Conservation (phyloP, 1,284 basidiomycete genomes). For the Phlebopus sp. region DNA sequence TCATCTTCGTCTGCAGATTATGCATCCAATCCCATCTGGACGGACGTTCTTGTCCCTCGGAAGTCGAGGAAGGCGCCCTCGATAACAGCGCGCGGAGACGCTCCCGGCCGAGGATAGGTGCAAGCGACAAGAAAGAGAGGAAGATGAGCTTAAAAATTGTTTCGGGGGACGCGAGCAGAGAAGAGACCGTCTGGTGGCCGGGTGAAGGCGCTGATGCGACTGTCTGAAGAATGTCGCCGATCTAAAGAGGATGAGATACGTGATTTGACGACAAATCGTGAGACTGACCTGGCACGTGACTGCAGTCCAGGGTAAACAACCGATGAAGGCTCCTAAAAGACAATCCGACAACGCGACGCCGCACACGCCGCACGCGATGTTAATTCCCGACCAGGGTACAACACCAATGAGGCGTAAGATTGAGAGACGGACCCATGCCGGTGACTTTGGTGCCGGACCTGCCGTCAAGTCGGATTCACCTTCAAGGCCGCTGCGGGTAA, state of each 20-base stretch:
- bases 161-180: constrained; percentile 65
- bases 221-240: constrained; percentile 80
- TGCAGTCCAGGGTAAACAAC: constrained; percentile 76
- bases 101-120: constrained; percentile 71
- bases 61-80: constrained; percentile 24
- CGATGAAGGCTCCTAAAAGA: constrained; percentile 79
- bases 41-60: constrained; percentile 37
- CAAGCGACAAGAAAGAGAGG: constrained; percentile 71
- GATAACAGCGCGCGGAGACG: constrained; percentile 56
- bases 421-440: constrained; percentile 81
- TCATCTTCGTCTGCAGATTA: constrained; percentile 55
- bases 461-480: constrained; percentile 40
- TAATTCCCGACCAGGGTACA: constrained; percentile 93
- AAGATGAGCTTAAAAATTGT: constrained; percentile 73
- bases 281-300: constrained; percentile 75
- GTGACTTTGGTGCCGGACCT: constrained; percentile 42
- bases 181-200: constrained; percentile 67
- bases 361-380: constrained; percentile 89
- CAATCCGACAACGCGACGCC: constrained; percentile 75
- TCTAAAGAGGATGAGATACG: constrained; percentile 39
- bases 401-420: constrained; percentile 85
- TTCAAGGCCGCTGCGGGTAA: constrained; percentile 70
- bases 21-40: constrained; percentile 58
- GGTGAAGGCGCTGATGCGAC: constrained; percentile 66
- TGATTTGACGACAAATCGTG: constrained; percentile 11